Evolutionary conservation across 2,329 filamentous ascomycete species (phyloP), one percentile per base, ranked within the genome.

Genomic region (Nemania diffusa): DNA sequence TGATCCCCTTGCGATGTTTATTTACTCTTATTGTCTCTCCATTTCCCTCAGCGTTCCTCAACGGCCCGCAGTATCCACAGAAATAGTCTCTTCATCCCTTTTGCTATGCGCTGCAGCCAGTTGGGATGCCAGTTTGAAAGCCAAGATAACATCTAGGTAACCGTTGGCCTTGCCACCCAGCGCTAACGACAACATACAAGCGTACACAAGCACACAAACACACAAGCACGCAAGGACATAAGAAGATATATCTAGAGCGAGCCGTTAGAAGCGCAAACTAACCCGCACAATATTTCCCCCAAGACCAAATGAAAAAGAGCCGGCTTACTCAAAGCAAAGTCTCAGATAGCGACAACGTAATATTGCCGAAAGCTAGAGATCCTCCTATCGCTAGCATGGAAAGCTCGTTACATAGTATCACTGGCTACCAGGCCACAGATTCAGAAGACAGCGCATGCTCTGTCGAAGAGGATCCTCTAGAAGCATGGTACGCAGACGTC

Each of bases 381-480:
- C 22, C 20, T 27, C 53, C 22, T 57, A 15, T 22, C 34, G 6
- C 27, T 11, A 59, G 57, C 20, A 13, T 40, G 17, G 29, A 59
- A 51, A 59, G 46, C 44, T 15, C 15, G 17, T 29, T 3, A 20
- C 24, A 52, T 29, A 13, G 29, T 32, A 61, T 42, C 24, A 26
- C 24, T 24, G 3, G 48, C n/a, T 55, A 46, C 34, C 17, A 52
- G 8, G 22, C n/a, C 32, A 17, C 32, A 42, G 22, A 60, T 42
- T 34, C 48, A 5, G 58, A 55, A 55, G 37, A 61, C 13, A 24
- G 50, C 58, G 34, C 13, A 11, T 26, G 44, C 46, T 32, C n/a
- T 26, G 32, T 55, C 26, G 48, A 53, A 11, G 34, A 42, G 11
- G 58, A 61, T 61, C 48, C 48, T 53, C 1, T 61, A 46, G 58